Evolutionary conservation across 192 early-diverging fungal species (phyloP).

Genomic region (Chytriomyces confervae): DNA sequence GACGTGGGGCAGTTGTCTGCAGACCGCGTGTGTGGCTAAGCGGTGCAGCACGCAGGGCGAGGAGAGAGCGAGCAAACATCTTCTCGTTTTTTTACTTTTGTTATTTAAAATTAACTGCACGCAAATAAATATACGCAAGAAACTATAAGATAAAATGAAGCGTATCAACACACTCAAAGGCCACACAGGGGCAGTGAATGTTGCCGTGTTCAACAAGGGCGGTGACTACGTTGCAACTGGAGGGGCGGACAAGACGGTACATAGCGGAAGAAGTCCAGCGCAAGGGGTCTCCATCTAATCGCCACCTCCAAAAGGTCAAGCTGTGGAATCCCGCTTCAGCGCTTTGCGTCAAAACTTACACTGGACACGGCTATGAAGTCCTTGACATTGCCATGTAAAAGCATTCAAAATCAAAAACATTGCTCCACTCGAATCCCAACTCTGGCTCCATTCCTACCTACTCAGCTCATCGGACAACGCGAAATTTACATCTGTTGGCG

Average conservation of each 20-base stretch:
- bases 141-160: not conserved
- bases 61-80: no score
- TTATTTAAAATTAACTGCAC: no score
- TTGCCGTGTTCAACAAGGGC: constrained; percentile 66
- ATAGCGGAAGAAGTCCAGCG: not conserved
- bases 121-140: no score
- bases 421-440: not conserved
- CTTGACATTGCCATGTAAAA: constrained; percentile 71
- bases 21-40: not conserved
- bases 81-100: no score
- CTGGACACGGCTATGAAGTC: constrained; percentile 87
- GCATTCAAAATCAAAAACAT: not conserved
- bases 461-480: constrained; percentile 49
- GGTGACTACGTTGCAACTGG: constrained; percentile 87
- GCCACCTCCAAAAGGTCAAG: not conserved
- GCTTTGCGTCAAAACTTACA: constrained; percentile 75
- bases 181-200: constrained; percentile 76
- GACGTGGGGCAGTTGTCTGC: not conserved
- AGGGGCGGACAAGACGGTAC: constrained; percentile 73
- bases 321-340: constrained; percentile 66
- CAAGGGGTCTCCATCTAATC: not conserved
- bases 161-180: constrained; percentile 50
- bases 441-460: constrained; percentile 8
- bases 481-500: constrained; percentile 79
- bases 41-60: not conserved